Base-by-base conservation (phyloP, 129 eudicot genomes). In the Oenanthe sinensis region DNA sequence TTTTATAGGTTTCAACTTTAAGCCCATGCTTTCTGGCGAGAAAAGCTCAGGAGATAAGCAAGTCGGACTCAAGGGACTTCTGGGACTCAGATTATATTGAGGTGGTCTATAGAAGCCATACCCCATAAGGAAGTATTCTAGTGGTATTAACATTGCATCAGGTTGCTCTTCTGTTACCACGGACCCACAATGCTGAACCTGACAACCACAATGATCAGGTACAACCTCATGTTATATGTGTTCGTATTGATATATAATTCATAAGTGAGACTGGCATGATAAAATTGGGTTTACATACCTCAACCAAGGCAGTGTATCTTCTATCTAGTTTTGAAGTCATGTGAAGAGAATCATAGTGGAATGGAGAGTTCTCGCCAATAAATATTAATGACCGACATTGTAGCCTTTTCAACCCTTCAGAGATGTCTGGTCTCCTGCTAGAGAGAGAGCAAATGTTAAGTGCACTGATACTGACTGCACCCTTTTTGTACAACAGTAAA, bases 1-100 rank as follows among this genome's bases (percentile, higher is more conserved):
- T 80, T 91, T 94, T 14, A 94, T 94, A 52, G 98, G 98, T 83
- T 94, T 94, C 74, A 94, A 75, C 88, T 91, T 94, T 86, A 94
- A 82, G 6, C 98, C 98, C 98, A 94, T 94, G 88, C 98, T 91
- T 84, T 94, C 97, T 0, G 98, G 98, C n/a, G 97, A 89, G 82
- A 91, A 90, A 70, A 89, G 97, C 86, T 94, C 97, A 0, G 98
- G 98, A n/a, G 97, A 94, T 73, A 94, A 91, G 85, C 90, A 84
- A 47, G 90, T 89, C 22, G 97, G 98, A 74, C 93, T 91, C 87
- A 94, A 87, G 58, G 97, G 97, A 86, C 97, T 94, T 87, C 97
- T 91, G 7, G 98, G 98, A 87, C 97, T 91, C 47, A 86, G 92
- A 43, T 79, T 88, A 81, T 55, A 78, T 42, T 88, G 87, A 52